A percentile compares a stretch with the other conserved stretches of the same genome.
These are phyloP conservation scores for Xylaria nigripes DNA, from an alignment of 495 filamentous ascomycete species.

Conservation along the genomic window DNA sequence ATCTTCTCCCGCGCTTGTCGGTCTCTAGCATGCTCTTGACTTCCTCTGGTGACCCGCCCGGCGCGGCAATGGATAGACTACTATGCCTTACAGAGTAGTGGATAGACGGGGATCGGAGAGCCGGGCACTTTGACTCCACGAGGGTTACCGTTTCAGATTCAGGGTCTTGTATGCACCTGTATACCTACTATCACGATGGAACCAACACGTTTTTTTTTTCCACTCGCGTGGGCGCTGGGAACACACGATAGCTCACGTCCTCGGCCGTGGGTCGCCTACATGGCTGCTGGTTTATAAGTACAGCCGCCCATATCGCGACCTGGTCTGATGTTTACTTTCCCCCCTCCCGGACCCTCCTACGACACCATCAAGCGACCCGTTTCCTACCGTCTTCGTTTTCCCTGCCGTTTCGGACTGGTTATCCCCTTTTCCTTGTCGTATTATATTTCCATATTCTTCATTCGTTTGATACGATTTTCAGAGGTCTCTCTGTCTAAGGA, in stretches of 20 bases:
- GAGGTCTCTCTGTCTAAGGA: constrained; percentile 7
- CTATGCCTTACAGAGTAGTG: neutral
- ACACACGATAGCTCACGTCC: neutral
- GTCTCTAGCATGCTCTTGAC: constrained; percentile 21
- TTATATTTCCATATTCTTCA: constrained; percentile 22
- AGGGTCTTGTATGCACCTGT: constrained; percentile 20
- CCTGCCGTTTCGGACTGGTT: constrained; percentile 15
- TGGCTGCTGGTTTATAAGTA: constrained; percentile 28
- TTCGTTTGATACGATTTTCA: constrained; percentile 42
- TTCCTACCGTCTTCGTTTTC: constrained; percentile 28
- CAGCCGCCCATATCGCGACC: constrained; percentile 27
- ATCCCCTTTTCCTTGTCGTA: constrained; percentile 15
- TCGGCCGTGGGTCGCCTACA: constrained; percentile 9
- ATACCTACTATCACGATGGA: constrained; percentile 14
- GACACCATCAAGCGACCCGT: constrained; percentile 28
- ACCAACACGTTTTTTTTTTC: constrained; percentile 17
- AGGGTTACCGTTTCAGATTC: constrained; percentile 38
- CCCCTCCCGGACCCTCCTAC: constrained; percentile 26
- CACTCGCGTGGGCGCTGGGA: constrained; percentile 6
- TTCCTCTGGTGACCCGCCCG: constrained; percentile 14
- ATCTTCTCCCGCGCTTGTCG: constrained; percentile 22
- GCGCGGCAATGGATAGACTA: constrained; percentile 13
- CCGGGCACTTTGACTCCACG: constrained; percentile 8
- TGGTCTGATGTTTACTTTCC: constrained; percentile 21
- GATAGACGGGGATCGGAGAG: neutral